These are phyloP conservation scores for Quercus engelmannii DNA, from an alignment of 306 rosid species.

Conservation along the genomic window DNA sequence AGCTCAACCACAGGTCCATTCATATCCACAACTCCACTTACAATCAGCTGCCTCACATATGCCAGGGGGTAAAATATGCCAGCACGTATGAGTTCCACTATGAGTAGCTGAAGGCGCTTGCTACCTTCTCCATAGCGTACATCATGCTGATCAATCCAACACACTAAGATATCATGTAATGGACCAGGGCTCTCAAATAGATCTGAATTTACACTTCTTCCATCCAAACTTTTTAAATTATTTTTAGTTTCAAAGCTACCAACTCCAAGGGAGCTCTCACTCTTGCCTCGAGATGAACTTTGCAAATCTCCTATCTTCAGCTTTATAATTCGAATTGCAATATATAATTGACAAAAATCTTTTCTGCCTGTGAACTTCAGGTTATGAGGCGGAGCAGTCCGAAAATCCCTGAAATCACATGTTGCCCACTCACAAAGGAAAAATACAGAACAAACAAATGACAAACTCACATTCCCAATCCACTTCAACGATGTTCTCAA, in stretches of 20 bases:
- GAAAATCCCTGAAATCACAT: constrained; percentile 85
- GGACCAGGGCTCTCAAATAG: constrained; percentile 88
- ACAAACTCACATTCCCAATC: constrained; percentile 58
- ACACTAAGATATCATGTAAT: constrained; percentile 83
- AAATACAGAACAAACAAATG: constrained; percentile 73
- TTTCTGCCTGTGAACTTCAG: constrained; percentile 73
- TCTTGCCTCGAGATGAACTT: constrained; percentile 34
- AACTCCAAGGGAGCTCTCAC: constrained; percentile 27
- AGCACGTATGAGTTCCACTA: constrained; percentile 70
- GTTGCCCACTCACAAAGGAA: constrained; percentile 98
- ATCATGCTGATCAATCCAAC: constrained; percentile 99
- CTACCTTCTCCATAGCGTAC: constrained; percentile 77
- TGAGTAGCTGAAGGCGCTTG: constrained; percentile 68
- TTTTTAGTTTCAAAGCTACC: constrained; percentile 36
- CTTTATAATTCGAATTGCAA: constrained; percentile 74
- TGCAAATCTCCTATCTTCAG: constrained; percentile 58
- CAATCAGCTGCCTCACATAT: constrained; percentile 88
- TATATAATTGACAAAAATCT: constrained; percentile 75
- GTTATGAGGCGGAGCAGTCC: constrained; percentile 51
- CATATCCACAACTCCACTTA: constrained; percentile 84
- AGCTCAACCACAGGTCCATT: constrained; percentile 49
- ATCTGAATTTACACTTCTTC: constrained; percentile 30
- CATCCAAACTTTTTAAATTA: constrained; percentile 33
- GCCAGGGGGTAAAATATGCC: constrained; percentile 85
- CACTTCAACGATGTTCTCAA: constrained; percentile 82